These are phyloP conservation scores for Solanum sejunctum DNA, from an alignment of 257 asterid genomes.

Conservation along the genomic window DNA sequence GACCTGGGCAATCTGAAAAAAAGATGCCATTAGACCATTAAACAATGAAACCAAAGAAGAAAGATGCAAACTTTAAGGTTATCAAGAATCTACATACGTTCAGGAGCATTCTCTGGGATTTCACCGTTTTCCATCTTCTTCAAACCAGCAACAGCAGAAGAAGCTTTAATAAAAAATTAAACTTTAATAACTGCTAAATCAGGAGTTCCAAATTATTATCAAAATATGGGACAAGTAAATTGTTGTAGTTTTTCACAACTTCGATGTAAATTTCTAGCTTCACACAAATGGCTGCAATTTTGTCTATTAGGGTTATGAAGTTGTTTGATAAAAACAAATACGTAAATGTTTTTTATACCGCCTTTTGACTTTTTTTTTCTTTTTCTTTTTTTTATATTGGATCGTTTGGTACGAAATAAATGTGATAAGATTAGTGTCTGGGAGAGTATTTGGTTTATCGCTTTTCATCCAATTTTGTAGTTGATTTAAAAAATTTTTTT, in stretches of 20 bases:
- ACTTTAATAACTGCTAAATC: neutral
- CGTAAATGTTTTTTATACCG: neutral
- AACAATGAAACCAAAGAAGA: neutral
- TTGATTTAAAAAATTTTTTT: too few species aligned
- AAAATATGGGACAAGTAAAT: too few species aligned
- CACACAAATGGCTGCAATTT: neutral
- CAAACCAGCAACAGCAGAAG: neutral
- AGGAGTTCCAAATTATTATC: too few species aligned
- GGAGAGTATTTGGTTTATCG: too few species aligned
- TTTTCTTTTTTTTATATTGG: too few species aligned
- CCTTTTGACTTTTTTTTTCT: neutral
- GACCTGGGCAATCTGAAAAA: slow-evolving; percentile 74
- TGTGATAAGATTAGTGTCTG: too few species aligned
- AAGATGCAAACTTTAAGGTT: neutral
- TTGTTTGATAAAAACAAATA: neutral
- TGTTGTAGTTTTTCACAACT: too few species aligned
- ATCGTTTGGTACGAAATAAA: too few species aligned
- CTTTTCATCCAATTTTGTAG: too few species aligned
- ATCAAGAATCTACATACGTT: slow-evolving; percentile 22
- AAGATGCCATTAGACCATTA: neutral
- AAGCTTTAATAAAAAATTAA: neutral
- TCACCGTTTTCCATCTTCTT: slow-evolving; percentile 26
- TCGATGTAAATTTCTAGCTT: neutral
- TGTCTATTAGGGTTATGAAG: neutral
- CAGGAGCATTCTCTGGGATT: slow-evolving; percentile 57